Base-by-base conservation (phyloP, 2,329 filamentous ascomycete species). In the Chaetomium sp. region DNA sequence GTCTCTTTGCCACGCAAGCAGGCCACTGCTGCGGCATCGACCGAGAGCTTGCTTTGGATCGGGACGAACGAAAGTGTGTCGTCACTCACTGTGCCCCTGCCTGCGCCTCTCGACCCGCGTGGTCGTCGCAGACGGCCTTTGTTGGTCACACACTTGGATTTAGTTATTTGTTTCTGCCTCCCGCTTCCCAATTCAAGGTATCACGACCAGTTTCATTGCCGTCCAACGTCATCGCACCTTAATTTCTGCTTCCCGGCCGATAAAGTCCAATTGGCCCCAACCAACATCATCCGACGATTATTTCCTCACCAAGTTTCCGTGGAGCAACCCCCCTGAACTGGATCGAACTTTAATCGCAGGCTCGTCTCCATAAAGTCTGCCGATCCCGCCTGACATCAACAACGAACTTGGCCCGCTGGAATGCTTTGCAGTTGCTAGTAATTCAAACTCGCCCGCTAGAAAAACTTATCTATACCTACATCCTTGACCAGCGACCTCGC, bases 401-500 rank as follows among this genome's bases (percentile, higher is more conserved):
- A 4, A 42, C 38, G 51, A 67, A 12, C 65, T 63, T 45, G 65
- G 64, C 49, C 62, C 70, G 12, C 69, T 69, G 4, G 62, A 65
- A 16, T 70, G 67, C 5, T 83, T 85, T 65, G 76, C 78, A 62
- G 77, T 42, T 42, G 4, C 33, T 35, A 13, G 33, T 12, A 35
- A 42, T 42, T n/a, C 38, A 42, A 19, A 80, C 55, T 83, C 82
- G 5, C 13, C 75, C 80, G 12, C 82, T 81, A 1, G 76, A 75
- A 56, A 29, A 6, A 29, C 27, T 29, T 6, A 6, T 29, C 27
- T 6, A 3, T 29, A 3, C 27, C 3, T 3, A 81, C 81, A 12
- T 82, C 84, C 70, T 78, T 79, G 19, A 81, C 81, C 0, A 78
- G 80, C 47, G 75, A 78, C 38, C 77, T 83, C 60, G 79, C 79